Percentiles rank a stretch among this genome's conserved stretches.
These are phyloP conservation scores for Scedosporium aurantiacum DNA, from an alignment of 2,329 filamentous ascomycete genomes.

Conservation along the genomic window DNA sequence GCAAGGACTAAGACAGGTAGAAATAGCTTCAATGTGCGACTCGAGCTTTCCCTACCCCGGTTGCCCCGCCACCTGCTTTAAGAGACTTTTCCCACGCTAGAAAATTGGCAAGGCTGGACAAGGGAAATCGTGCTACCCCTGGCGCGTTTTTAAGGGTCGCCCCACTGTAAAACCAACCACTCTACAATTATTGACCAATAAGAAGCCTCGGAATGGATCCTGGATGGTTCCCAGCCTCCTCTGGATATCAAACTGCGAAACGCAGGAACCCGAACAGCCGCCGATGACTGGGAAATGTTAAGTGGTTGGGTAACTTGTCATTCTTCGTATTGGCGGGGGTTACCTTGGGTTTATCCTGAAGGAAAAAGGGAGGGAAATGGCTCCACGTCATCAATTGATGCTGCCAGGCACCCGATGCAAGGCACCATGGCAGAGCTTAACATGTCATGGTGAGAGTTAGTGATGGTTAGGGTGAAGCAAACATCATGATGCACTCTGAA, in stretches of 20 bases:
- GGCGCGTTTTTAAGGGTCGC: not conserved
- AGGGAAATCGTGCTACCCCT: conserved; percentile 1
- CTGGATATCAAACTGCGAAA: not conserved
- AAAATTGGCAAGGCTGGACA: conserved; percentile 23
- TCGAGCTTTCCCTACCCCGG: conserved; percentile 11
- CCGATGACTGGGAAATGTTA: not conserved
- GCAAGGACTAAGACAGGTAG: not conserved
- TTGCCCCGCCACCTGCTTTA: conserved; percentile 37
- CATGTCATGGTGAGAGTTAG: no score
- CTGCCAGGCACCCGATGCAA: no score
- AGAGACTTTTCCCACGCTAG: conserved; percentile 18
- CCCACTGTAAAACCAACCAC: not conserved
- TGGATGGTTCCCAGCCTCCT: not conserved
- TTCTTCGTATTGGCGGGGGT: not conserved
- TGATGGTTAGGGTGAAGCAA: no score
- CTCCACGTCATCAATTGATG: no score
- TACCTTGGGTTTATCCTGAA: not conserved
- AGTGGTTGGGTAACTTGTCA: not conserved
- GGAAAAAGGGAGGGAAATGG: no score
- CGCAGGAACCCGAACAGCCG: not conserved
- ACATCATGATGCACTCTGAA: no score
- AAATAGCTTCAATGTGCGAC: not conserved
- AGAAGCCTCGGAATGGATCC: not conserved
- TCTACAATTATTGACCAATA: not conserved
- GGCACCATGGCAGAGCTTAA: no score